Evolutionary conservation across 1,139 yeast species (phyloP).

Genomic region (Zygosaccharomyces pseudobailii): DNA sequence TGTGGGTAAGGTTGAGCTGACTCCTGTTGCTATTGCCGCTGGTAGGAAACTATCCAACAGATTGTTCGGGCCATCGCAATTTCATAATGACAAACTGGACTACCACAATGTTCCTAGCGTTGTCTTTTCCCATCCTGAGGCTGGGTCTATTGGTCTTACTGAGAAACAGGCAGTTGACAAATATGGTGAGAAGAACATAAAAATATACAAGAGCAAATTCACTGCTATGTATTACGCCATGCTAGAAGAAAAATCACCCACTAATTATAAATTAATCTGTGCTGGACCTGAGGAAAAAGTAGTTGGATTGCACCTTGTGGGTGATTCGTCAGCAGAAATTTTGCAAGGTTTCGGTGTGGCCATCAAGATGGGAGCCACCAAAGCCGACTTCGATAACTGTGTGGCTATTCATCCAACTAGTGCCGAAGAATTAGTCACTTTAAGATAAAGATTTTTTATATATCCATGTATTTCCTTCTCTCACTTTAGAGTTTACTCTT

Average conservation of each 20-base stretch:
- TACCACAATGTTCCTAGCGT: conserved; percentile 85
- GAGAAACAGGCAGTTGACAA: conserved; percentile 71
- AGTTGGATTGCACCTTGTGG: conserved; percentile 90
- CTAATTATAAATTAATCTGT: conserved; percentile 76
- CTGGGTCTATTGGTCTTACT: conserved; percentile 85
- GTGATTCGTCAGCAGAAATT: conserved; percentile 86
- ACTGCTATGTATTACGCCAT: conserved; percentile 92
- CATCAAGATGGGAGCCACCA: conserved; percentile 95
- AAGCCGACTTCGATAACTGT: conserved; percentile 86
- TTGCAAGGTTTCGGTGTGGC: conserved; percentile 99
- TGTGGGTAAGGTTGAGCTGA: conserved; percentile 82
- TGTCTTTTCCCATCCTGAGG: conserved; percentile 94
- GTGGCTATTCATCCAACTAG: conserved; percentile 98
- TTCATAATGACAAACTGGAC: conserved; percentile 69
- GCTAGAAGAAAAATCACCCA: conserved; percentile 79
- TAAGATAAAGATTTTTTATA: conserved; percentile 42
- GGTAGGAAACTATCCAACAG: conserved; percentile 92
- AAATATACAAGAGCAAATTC: conserved; percentile 76
- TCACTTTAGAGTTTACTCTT: conserved; percentile 10
- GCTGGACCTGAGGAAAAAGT: conserved; percentile 85
- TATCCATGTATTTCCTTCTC: neutral
- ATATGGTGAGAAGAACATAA: conserved; percentile 77
- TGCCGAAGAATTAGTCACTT: conserved; percentile 94
- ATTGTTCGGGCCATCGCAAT: conserved; percentile 73
- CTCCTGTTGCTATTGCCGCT: conserved; percentile 98